phyloP scores from a whole-genome alignment of 2,329 filamentous ascomycete genomes.

The Emericellopsis atlantica region DNA sequence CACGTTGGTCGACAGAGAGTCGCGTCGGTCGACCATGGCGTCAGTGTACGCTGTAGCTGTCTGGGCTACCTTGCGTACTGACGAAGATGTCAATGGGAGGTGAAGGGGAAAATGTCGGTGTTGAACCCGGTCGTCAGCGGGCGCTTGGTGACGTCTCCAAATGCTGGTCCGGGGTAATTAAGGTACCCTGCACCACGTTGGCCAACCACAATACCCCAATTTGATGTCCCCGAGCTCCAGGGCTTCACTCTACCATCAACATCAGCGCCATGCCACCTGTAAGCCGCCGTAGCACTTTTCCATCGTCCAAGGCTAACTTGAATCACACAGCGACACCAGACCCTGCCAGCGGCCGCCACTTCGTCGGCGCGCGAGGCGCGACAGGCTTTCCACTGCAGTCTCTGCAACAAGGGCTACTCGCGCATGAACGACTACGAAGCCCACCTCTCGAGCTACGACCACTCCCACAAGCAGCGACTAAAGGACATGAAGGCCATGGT shows the following conservation, averaged over 20 bases:
- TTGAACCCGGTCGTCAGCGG: too few relatives aligned
- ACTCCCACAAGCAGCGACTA: conserved; percentile 83
- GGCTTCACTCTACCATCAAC: conserved; percentile 1
- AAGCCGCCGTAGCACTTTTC: conserved; percentile 16
- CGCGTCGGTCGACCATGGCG: conserved; percentile 5
- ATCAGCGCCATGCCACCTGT: conserved; percentile 40
- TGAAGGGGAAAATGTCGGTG: too few relatives aligned
- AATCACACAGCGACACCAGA: conserved; percentile 35
- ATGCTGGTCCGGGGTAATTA: too few relatives aligned
- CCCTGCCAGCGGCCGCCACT: conserved; percentile 44
- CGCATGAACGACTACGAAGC: conserved; percentile 95
- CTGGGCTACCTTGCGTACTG: too few relatives aligned
- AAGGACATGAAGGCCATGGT: conserved; percentile 82
- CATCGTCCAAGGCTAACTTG: neutral
- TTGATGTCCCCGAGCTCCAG: conserved; percentile 1
- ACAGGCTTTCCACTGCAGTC: conserved; percentile 70
- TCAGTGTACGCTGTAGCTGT: neutral
- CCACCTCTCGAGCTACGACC: conserved; percentile 88
- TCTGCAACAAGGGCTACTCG: conserved; percentile 89
- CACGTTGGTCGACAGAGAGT: conserved; percentile 22
- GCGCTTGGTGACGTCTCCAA: too few relatives aligned
- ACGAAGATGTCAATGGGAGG: too few relatives aligned
- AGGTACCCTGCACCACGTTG: neutral
- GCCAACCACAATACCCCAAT: neutral
- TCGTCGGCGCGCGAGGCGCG: conserved; percentile 61